These are phyloP conservation scores for Torulaspora globosa DNA, from an alignment of 1,139 yeast genomes.

Conservation along the genomic window DNA sequence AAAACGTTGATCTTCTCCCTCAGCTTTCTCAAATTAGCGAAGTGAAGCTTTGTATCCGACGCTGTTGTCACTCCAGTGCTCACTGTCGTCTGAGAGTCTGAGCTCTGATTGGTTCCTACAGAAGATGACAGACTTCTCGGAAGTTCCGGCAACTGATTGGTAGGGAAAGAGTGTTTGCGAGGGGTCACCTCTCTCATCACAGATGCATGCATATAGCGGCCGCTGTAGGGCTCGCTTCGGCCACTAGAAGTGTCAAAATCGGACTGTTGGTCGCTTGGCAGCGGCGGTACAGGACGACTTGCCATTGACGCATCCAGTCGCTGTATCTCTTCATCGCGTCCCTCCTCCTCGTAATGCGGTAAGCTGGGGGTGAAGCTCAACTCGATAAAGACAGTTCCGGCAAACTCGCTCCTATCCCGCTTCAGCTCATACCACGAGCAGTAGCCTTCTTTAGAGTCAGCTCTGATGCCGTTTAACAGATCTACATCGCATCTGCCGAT, in stretches of 20 bases:
- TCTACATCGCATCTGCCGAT: conserved; percentile 81
- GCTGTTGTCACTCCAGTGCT: conserved; percentile 24
- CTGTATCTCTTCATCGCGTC: conserved; percentile 16
- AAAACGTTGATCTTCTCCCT: conserved; percentile 37
- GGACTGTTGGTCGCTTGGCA: conserved; percentile 32
- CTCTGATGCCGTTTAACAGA: conserved; percentile 64
- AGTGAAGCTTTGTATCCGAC: conserved; percentile 34
- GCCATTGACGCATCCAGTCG: conserved; percentile 31
- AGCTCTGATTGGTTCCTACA: conserved; percentile 25
- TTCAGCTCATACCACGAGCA: conserved; percentile 80
- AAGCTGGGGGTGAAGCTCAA: conserved; percentile 82
- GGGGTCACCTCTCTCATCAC: conserved; percentile 30
- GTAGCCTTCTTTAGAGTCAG: conserved; percentile 66
- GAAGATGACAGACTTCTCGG: conserved; percentile 28
- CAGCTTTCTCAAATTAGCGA: conserved; percentile 36
- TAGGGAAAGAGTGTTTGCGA: conserved; percentile 5
- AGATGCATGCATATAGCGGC: conserved; percentile 33
- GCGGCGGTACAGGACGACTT: conserved; percentile 40
- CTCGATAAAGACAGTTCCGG: conserved; percentile 85
- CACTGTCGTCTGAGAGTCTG: conserved; percentile 23
- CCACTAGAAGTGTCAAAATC: background rate
- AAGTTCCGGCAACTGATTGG: conserved; percentile 6
- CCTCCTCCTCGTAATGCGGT: conserved; percentile 33
- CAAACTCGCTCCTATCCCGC: conserved; percentile 60
- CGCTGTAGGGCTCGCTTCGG: conserved; percentile 1